phyloP scores from a whole-genome alignment of 495 filamentous ascomycete genomes.

The Neurospora sp. region DNA sequence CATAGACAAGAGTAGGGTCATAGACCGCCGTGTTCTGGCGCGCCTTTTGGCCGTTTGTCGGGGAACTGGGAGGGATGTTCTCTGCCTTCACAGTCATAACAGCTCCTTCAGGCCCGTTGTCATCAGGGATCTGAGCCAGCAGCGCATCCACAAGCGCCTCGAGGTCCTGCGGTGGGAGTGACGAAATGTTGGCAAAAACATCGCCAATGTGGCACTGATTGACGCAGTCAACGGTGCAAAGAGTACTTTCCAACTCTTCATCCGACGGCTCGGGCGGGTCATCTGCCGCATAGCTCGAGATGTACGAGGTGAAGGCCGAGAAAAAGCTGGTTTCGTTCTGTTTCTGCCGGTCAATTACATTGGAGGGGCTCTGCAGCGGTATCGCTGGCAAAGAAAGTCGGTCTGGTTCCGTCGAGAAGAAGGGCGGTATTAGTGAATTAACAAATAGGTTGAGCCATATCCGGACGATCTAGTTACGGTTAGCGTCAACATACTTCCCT shows the following conservation, averaged over 20 bases:
- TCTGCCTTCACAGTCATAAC: slow-evolving; percentile 87
- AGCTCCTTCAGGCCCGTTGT: slow-evolving; percentile 51
- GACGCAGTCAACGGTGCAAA: slow-evolving; percentile 90
- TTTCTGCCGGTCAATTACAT: slow-evolving; percentile 83
- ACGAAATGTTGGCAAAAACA: slow-evolving; percentile 75
- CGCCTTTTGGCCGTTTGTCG: slow-evolving; percentile 48
- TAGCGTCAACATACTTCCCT: not conserved
- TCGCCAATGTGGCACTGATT: slow-evolving; percentile 78
- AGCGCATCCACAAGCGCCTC: slow-evolving; percentile 61
- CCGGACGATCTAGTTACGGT: slow-evolving; percentile 55
- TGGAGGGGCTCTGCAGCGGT: slow-evolving; percentile 81
- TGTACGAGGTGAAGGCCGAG: slow-evolving; percentile 87
- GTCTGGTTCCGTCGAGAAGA: slow-evolving; percentile 60
- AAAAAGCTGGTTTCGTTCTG: slow-evolving; percentile 73
- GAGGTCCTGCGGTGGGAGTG: slow-evolving; percentile 57
- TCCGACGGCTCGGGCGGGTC: slow-evolving; percentile 96
- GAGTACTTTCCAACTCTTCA: slow-evolving; percentile 90
- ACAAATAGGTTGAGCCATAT: slow-evolving; percentile 94
- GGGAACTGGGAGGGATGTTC: slow-evolving; percentile 40
- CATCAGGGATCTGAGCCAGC: slow-evolving; percentile 76
- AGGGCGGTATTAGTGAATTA: slow-evolving; percentile 84
- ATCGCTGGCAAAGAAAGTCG: slow-evolving; percentile 72
- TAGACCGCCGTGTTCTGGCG: slow-evolving; percentile 52
- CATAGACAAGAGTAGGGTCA: slow-evolving; percentile 76
- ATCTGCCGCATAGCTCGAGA: slow-evolving; percentile 97